Percentiles rank a stretch among this genome's conserved stretches.
These are phyloP conservation scores for Jatropha podagrica DNA, from an alignment of 441 rosid species.

Conservation along the genomic window DNA sequence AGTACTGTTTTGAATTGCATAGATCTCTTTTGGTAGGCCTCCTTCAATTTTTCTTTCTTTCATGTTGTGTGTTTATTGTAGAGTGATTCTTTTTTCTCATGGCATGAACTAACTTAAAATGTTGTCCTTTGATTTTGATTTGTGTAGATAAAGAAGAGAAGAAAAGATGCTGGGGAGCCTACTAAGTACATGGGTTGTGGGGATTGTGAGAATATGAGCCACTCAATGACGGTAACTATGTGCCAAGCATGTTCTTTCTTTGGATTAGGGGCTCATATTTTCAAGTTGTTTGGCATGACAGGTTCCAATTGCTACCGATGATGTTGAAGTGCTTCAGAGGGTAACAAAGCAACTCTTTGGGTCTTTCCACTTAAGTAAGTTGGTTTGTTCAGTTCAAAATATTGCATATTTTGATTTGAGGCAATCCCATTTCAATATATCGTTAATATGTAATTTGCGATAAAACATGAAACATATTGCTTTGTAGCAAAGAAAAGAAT, in stretches of 20 bases:
- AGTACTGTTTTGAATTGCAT: neutral
- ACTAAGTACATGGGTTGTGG: slow-evolving; percentile 90
- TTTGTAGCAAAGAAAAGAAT: neutral
- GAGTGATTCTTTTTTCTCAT: neutral
- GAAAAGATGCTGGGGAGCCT: slow-evolving; percentile 80
- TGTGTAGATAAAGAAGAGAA: slow-evolving; percentile 78
- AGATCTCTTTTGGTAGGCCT: slow-evolving; percentile 13
- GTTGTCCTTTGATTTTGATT: slow-evolving; percentile 18
- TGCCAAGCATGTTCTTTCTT: slow-evolving; percentile 6
- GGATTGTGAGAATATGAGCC: slow-evolving; percentile 86
- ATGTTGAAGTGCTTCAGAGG: slow-evolving; percentile 74
- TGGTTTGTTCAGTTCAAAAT: slow-evolving; percentile 11
- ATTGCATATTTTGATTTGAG: neutral
- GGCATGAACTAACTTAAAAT: slow-evolving; percentile 8
- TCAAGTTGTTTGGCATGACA: slow-evolving; percentile 25
- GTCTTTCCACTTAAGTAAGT: slow-evolving; percentile 64
- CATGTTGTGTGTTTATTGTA: neutral
- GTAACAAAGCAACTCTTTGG: slow-evolving; percentile 78
- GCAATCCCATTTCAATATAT: neutral
- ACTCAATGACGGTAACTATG: slow-evolving; percentile 64
- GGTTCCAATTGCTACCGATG: slow-evolving; percentile 89
- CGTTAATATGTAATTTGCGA: neutral
- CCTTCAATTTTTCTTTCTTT: neutral
- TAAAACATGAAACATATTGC: neutral
- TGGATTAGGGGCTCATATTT: neutral